Evolutionary conservation across 228 moss, liverwort and hornwort genomes (phyloP).

Genomic region (Sphagnum fallax): DNA sequence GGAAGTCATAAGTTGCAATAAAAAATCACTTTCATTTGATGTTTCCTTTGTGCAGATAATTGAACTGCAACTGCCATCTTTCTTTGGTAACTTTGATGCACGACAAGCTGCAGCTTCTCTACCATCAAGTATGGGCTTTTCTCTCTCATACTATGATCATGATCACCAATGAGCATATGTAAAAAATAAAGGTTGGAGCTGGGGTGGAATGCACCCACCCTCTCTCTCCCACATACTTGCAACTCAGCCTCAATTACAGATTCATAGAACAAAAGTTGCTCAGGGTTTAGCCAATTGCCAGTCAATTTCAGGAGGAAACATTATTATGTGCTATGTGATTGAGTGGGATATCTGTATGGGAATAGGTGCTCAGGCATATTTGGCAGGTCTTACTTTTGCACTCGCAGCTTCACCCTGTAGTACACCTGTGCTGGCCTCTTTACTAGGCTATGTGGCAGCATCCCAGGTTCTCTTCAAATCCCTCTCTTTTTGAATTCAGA

Average conservation of each 20-base stretch:
- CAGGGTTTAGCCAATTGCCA: too few relatives aligned
- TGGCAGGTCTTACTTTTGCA: constrained; percentile 97
- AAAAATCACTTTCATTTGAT: background rate
- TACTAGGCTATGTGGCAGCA: constrained; percentile 88
- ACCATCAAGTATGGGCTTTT: constrained; percentile 55
- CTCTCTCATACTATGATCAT: background rate
- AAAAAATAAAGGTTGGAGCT: too few relatives aligned
- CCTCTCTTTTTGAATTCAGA: too few relatives aligned
- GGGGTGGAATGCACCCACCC: background rate
- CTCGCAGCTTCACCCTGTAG: constrained; percentile 98
- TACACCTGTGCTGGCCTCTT: constrained; percentile 90
- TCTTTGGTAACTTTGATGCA: constrained; percentile 94
- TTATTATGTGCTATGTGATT: too few relatives aligned
- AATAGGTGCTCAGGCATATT: constrained; percentile 91
- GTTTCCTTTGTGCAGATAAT: constrained; percentile 50
- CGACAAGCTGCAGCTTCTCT: constrained; percentile 84
- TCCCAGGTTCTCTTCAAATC: constrained; percentile 51
- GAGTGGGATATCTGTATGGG: background rate
- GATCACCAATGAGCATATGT: background rate
- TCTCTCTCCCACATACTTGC: background rate
- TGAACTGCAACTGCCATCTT: constrained; percentile 86
- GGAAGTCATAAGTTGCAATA: too few relatives aligned
- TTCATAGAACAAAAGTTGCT: too few relatives aligned
- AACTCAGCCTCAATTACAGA: background rate
- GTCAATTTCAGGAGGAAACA: too few relatives aligned